These are phyloP conservation scores for Funneliformis caledonium DNA, from an alignment of 371 early-diverging fungal genomes.

Conservation along the genomic window DNA sequence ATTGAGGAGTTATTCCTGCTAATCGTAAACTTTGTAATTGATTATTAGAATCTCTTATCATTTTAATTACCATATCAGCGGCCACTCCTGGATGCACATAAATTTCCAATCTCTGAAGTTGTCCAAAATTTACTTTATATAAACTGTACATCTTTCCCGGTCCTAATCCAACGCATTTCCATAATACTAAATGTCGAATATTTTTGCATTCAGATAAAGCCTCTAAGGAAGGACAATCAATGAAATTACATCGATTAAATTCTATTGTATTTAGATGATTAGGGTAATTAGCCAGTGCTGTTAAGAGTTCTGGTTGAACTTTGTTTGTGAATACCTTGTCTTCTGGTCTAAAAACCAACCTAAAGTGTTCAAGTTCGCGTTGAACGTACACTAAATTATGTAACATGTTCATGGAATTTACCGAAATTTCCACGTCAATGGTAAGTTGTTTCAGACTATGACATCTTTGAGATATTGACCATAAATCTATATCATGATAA, in stretches of 20 bases:
- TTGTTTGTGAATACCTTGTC: not conserved
- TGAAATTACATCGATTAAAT: constrained; percentile 15
- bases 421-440: not conserved
- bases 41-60: constrained; percentile 7
- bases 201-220: not conserved
- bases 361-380: not conserved
- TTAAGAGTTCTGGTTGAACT: not conserved
- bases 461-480: constrained; percentile 4
- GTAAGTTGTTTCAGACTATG: not conserved
- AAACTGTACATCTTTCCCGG: not conserved
- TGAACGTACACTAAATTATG: not conserved
- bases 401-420: not conserved
- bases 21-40: constrained; percentile 21
- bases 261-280: not conserved
- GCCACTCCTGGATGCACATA: constrained; percentile 4
- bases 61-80: constrained; percentile 20
- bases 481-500: constrained; percentile 10
- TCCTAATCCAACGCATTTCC: constrained; percentile 2
- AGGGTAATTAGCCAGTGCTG: not conserved
- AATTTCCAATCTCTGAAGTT: constrained; percentile 6
- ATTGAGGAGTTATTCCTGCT: constrained; percentile 15
- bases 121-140: not conserved
- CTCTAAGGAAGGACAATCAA: not conserved
- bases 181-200: not conserved
- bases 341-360: not conserved